Percentiles rank a stretch among this genome's conserved stretches.
Evolutionary conservation across 768 basidiomycete genomes (phyloP).

Genomic region (Boletus subcaerulescens): DNA sequence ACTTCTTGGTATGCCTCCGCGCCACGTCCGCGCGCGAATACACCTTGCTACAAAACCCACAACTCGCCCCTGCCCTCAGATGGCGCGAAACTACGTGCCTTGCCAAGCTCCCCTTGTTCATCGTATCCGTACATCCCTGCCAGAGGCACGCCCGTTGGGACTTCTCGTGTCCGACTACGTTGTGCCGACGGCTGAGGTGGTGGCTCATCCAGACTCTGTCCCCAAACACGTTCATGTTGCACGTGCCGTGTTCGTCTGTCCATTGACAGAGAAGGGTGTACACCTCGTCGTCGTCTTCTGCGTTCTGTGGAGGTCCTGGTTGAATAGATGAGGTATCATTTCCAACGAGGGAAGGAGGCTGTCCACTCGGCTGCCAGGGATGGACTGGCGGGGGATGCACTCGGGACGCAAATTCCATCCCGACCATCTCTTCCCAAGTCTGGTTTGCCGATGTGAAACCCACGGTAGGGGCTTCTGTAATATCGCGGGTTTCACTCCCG

Average conservation of each 20-base stretch:
- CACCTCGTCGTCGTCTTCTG: constrained; percentile 8
- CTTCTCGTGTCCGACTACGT: constrained; percentile 20
- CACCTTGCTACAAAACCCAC: constrained; percentile 23
- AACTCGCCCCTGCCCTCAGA: constrained; percentile 16
- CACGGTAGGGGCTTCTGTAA: neutral
- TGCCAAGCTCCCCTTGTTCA: constrained; percentile 28
- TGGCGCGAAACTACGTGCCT: constrained; percentile 26
- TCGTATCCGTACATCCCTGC: constrained; percentile 19
- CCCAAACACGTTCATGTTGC: constrained; percentile 18
- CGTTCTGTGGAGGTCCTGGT: neutral
- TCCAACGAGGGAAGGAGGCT: neutral
- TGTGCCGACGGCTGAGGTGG: constrained; percentile 20
- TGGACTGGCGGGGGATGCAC: neutral
- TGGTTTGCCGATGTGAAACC: neutral
- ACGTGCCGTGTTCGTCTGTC: constrained; percentile 18
- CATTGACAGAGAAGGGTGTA: constrained; percentile 17
- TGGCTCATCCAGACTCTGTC: constrained; percentile 23
- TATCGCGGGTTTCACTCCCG: neutral
- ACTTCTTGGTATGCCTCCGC: constrained; percentile 25
- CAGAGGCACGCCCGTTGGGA: constrained; percentile 17
- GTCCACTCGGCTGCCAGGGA: neutral
- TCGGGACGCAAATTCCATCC: neutral
- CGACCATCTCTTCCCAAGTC: constrained; percentile 8
- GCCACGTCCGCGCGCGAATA: constrained; percentile 28
- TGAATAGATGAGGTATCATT: neutral